Conservation (phyloP, 768 basidiomycete genomes). For the Boletus rubescentipes region DNA sequence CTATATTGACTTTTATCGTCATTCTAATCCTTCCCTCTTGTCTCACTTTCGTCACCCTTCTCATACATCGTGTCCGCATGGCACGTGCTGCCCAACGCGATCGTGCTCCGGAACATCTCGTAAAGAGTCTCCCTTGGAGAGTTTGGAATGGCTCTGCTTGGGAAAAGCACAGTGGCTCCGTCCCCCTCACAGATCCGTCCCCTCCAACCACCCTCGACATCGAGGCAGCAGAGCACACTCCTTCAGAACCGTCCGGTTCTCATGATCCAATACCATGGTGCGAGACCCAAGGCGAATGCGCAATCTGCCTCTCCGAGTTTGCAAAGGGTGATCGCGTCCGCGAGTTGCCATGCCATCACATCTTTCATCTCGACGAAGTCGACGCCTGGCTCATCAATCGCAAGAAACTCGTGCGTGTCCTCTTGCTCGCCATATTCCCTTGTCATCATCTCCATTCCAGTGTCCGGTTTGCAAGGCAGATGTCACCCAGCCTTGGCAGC, state of each 20-base stretch:
- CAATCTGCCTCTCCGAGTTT: constrained; percentile 90
- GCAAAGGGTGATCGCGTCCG: constrained; percentile 85
- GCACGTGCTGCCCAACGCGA: constrained; percentile 81
- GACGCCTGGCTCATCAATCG: constrained; percentile 91
- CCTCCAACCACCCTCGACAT: constrained; percentile 31
- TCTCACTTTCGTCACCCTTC: constrained; percentile 84
- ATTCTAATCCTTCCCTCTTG: constrained; percentile 89
- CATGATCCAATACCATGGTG: constrained; percentile 65
- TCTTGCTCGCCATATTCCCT: background rate
- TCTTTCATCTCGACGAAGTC: constrained; percentile 91
- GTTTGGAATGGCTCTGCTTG: constrained; percentile 80
- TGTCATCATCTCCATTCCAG: constrained; percentile 38
- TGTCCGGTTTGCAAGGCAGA: constrained; percentile 93
- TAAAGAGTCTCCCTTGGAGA: constrained; percentile 75
- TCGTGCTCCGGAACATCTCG: constrained; percentile 79
- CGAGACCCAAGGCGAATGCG: constrained; percentile 81
- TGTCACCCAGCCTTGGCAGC: constrained; percentile 64
- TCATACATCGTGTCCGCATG: constrained; percentile 85
- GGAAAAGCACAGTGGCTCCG: constrained; percentile 64
- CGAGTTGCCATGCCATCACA: constrained; percentile 90
- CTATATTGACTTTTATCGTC: constrained; percentile 81
- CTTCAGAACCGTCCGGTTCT: constrained; percentile 25
- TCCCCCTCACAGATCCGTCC: constrained; percentile 29
- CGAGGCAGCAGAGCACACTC: constrained; percentile 35
- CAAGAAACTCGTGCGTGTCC: constrained; percentile 79